Evolutionary conservation across 345 rosid genomes (phyloP).

Genomic region (Adansonia digitata): DNA sequence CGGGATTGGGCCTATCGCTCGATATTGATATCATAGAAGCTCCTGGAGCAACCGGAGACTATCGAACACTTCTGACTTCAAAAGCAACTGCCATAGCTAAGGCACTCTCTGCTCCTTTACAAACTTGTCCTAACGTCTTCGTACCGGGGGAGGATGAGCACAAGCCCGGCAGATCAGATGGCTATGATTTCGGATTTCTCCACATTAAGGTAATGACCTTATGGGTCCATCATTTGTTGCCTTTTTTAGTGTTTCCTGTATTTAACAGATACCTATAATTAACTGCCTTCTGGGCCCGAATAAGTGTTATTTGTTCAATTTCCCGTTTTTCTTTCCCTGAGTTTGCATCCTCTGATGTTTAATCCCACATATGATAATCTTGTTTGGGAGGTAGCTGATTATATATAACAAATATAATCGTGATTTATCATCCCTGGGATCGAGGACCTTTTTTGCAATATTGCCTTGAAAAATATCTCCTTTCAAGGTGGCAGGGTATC

Average conservation of each 20-base stretch:
- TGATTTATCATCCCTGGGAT: background rate
- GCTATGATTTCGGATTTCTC: slow-evolving; percentile 93
- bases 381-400: background rate
- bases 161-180: slow-evolving; percentile 65
- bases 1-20: slow-evolving; percentile 89
- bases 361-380: background rate
- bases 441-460: background rate
- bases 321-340: background rate
- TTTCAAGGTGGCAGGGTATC: background rate
- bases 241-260: background rate
- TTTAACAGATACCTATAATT: background rate
- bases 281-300: background rate
- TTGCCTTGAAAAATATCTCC: background rate
- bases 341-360: background rate
- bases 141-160: slow-evolving; percentile 85
- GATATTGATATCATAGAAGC: slow-evolving; percentile 90
- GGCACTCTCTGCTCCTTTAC: slow-evolving; percentile 74
- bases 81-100: slow-evolving; percentile 74
- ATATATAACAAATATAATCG: background rate
- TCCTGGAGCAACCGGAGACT: slow-evolving; percentile 95
- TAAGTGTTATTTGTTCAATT: background rate
- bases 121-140: slow-evolving; percentile 58
- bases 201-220: slow-evolving; percentile 68
- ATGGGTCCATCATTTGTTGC: background rate
- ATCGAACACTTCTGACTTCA: slow-evolving; percentile 78